Base-by-base conservation (phyloP, 768 basidiomycete species). In the Serpula lacrymans region DNA sequence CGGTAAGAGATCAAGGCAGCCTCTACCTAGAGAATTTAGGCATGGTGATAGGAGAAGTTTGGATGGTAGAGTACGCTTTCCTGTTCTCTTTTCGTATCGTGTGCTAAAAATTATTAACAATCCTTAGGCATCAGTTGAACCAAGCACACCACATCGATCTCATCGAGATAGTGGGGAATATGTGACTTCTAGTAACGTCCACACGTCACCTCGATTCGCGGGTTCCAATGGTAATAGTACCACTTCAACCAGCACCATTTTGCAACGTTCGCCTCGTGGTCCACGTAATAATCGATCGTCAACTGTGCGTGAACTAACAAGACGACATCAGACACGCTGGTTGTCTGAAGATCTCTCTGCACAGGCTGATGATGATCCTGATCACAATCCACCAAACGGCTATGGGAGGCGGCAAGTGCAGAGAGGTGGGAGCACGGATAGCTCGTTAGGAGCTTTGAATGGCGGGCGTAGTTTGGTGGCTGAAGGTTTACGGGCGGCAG, bases 391-490 rank as follows among this genome's bases (percentile, higher is more conserved):
- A 0, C 22, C 32, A 3, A 34, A 38, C 23, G 53, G 56, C 12
- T 20, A 37, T 21, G 83, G 80, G 21, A 63, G 75, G 20, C 63
- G 74, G 30, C 85, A 85, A 53, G 69, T 69, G 22, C 56, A 73
- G 12, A 67, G 86, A 25, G 75, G 74, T 0, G 86, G 86, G 4
- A 87, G 83, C 54, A 82, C 78, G 3, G 88, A 88, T 62, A 84
- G 76, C 53, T 68, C 78, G 6, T 55, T 84, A 20, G 61, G 59
- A 13, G 49, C 56, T 6, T 64, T 63, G 20, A 71, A 56, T 26
- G 65, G 62, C 12, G 71, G 77, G 9, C 62, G 84, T 42, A 80
- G 74, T 49, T 58, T 89, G 11, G 58, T 85, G 7, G 77, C 82
- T 3, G 84, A 88, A 57, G 79, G 78, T 12, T 53, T 89, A 43